Evolutionary conservation across 2,329 filamentous ascomycete species (phyloP), one percentile per base, ranked within the genome.

Genomic region (Fusarium subtropicale): DNA sequence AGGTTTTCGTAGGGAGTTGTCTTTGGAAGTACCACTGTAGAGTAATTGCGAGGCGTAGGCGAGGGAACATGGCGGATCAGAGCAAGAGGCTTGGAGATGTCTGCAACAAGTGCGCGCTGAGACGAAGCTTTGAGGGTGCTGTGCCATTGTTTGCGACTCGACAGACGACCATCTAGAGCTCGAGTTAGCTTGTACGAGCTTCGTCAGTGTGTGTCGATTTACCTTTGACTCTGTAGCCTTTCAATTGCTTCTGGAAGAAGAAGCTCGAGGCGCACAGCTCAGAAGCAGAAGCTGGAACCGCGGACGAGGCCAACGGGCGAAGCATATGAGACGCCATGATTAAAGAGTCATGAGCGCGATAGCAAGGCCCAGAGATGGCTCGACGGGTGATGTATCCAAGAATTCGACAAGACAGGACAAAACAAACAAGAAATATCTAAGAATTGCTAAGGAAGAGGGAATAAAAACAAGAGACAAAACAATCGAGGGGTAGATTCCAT

Each of bases 1-100:
- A 97, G 85, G 45, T 90, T 83, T 22, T 86, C 82, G 78, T 94
- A 97, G 1, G 93, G 92, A 4, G 80, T 86, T 26, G 85, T 84
- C 4, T 81, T 79, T 16, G 85, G 75, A 7, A 79, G 76, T 31
- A 74, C 74, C 42, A 72, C 71, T 7, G 83, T 82, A 20, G 83
- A 83, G 71, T 82, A 83, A 13, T 76, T 65, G 22, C 76, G 56
- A 53, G 74, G 54, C 12, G 79, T 77, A 42, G 71, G 26, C 30
- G 44, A 33, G 13, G 81, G 81, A 15, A 78, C 78, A 78, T 80
- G 77, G 30, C 80, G 81, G 56, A 81, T 77, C 36, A 81, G 74
- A 50, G 81, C 77, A 18, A 83, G 72, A 33, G 79, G 69, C 58
- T 74, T 79, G 18, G 72, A 59, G 31, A 74, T 57, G 38, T 72